Base-by-base conservation (phyloP, 2,329 filamentous ascomycete genomes). In the Phaeosphaeriaceae sp. region DNA sequence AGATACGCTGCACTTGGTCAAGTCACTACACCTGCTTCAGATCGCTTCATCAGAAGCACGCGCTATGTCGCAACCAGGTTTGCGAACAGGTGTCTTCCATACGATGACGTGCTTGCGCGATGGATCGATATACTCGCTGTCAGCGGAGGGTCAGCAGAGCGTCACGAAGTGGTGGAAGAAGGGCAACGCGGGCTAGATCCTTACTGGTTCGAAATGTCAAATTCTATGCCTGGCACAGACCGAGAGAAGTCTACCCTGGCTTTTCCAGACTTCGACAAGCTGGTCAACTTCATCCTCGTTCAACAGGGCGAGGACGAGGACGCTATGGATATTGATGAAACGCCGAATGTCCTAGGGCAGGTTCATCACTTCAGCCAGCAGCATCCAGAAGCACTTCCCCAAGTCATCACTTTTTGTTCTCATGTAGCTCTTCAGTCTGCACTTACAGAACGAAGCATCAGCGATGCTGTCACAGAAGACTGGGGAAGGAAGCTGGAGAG, bases 121-220 rank as follows among this genome's bases (percentile, higher is more conserved):
- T 97, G 92, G 91, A 91, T 97, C 48, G 88, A 97, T 74, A 86
- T 98, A 17, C 83, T 97, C 50, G 94, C 93, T 7, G 81, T 95
- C 9, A 88, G 86, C 17, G 88, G 88, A 13, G 84, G 84, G 2
- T 77, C 80, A 2, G 85, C 87, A 51, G 90, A 93, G 72, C 86
- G 91, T 47, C 90, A 89, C 59, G 94, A 98, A 72, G 88, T 98
- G 2, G 79, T 91, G 1, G 95, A 99, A 73, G 94, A 98, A 79
- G 95, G 93, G 1, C 89, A 88, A 60, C 93, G 92, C 75, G 95
- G 95, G 0, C 83, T 97, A 3, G 92, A 97, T 76, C 88, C 89
- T 11, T 89, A 90, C 70, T 91, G 88, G 88, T 89, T 89, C 68
- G 79, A 81, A 48, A 85, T 89, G 72, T 77, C 89, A 13, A 89